These are phyloP conservation scores for Picochlorum sp. DNA, from an alignment of 139 green algal genomes.

Conservation along the genomic window DNA sequence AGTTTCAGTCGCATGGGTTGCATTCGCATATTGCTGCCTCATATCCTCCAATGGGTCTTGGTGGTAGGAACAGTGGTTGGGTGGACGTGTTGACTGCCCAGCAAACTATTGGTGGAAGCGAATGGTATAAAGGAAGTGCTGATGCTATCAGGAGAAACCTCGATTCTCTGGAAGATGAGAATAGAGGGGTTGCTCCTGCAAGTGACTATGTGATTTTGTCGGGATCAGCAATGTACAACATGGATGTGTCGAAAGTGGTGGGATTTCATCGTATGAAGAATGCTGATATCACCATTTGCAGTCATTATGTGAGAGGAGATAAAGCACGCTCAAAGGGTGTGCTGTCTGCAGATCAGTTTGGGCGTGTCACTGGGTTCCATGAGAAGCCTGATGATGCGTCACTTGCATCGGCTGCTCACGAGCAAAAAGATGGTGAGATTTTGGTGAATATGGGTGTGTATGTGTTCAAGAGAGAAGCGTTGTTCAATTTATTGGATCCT, in stretches of 20 bases:
- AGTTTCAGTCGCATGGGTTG: slow-evolving; percentile 48
- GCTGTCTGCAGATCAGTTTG: slow-evolving; percentile 10
- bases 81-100: slow-evolving; percentile 47
- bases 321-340: slow-evolving; percentile 27
- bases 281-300: slow-evolving; percentile 48
- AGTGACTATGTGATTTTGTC: slow-evolving; percentile 41
- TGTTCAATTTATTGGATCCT: slow-evolving; percentile 33
- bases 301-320: slow-evolving; percentile 22
- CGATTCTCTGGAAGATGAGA: slow-evolving; percentile 22
- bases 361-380: slow-evolving; percentile 28
- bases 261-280: slow-evolving; percentile 24
- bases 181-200: slow-evolving; percentile 19
- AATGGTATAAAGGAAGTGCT: slow-evolving; percentile 40
- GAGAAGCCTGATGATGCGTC: slow-evolving; percentile 37
- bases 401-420: neutral
- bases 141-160: slow-evolving; percentile 47
- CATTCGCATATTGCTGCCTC: slow-evolving; percentile 38
- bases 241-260: slow-evolving; percentile 28
- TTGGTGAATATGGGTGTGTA: slow-evolving; percentile 83
- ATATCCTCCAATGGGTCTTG: slow-evolving; percentile 44
- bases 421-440: slow-evolving; percentile 22
- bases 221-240: slow-evolving; percentile 33
- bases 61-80: slow-evolving; percentile 24
- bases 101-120: slow-evolving; percentile 30
- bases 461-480: slow-evolving; percentile 54